Conservation (phyloP, 2,329 filamentous ascomycete genomes). For the Aspergillus hortae region DNA sequence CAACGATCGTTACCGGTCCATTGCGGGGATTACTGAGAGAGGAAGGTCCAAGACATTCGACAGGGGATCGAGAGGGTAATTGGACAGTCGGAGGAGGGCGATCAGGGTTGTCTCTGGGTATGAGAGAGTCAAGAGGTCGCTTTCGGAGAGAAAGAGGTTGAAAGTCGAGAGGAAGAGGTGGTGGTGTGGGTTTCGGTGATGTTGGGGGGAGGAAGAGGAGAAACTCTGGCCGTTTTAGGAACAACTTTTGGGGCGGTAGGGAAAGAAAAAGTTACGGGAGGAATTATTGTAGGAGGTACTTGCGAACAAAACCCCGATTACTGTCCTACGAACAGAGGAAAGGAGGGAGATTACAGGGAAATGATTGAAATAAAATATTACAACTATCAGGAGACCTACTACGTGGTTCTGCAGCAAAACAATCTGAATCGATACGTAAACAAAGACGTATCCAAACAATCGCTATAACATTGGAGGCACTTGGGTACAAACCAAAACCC, state of each 20-base stretch:
- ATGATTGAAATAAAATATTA: background rate
- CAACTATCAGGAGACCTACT: too few relatives aligned
- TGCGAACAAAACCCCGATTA: background rate
- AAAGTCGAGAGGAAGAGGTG: background rate
- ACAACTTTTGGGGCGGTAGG: conserved; percentile 9
- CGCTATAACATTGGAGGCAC: background rate
- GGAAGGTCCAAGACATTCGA: conserved; percentile 12
- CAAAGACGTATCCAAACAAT: background rate
- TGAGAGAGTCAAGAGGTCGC: too few relatives aligned
- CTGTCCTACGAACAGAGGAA: background rate
- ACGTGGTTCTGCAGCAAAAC: background rate
- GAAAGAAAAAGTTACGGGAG: conserved; percentile 5
- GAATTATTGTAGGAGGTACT: conserved; percentile 4
- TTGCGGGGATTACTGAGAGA: conserved; percentile 29
- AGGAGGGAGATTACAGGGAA: background rate
- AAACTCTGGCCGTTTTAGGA: conserved; percentile 16
- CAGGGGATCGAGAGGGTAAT: conserved; percentile 1
- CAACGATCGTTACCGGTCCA: conserved; percentile 35
- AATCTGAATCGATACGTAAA: background rate
- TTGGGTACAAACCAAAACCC: background rate
- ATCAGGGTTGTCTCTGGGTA: too few relatives aligned
- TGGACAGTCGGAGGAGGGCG: background rate
- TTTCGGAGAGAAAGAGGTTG: background rate
- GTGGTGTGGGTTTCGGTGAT: conserved; percentile 1
- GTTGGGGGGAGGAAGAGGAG: conserved; percentile 7